Base-by-base conservation (phyloP, 2,329 filamentous ascomycete species). In the Calonectria henricotiae region DNA sequence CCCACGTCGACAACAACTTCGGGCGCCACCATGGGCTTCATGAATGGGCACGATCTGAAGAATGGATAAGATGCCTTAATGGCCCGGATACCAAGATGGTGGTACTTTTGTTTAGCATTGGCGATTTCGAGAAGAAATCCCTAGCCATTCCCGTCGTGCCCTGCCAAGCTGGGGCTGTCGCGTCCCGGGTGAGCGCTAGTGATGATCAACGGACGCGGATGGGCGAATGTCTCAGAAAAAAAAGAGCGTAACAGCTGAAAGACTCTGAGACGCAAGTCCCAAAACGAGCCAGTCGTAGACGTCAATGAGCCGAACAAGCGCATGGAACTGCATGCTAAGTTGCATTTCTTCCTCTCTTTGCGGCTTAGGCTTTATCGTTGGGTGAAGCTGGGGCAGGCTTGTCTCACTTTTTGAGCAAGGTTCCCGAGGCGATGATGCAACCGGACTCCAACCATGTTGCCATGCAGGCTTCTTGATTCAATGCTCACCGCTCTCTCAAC, bases 371-470 rank as follows among this genome's bases (percentile, higher is more conserved):
- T 43, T 27, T 61, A 44, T 61, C 55, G 55, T 43, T 27, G 55
- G 37, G 6, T n/a, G 55, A 41, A 61, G 55, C 39, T 39, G 51
- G 32, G 51, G 51, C 32, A 55, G 51, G 32, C 11, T 43, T 20
- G 49, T 54, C 49, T 54, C 49, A 13, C 30, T 37, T 37, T 43
- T 9, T 1, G 51, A 55, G 51, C 51, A 55, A 55, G 51, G 51
- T 55, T 55, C 51, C n/a, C 17, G 15, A 17, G 7, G 30, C 49
- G 32, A 55, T 55, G 51, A 55, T 55, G 51, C 51, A 55, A 55
- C 51, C 51, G 32, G 51, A 55, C 51, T 30, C 51, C 32, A 55
- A 55, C 51, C 32, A 30, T 55, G 51, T 20, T 55, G 32, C n/a
- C 32, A 55, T 55, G 35, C 51, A 7, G 11, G 32, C 32, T 25